Evolutionary conservation across 495 filamentous ascomycete genomes (phyloP).

Genomic region (Talaromyces ruber): DNA sequence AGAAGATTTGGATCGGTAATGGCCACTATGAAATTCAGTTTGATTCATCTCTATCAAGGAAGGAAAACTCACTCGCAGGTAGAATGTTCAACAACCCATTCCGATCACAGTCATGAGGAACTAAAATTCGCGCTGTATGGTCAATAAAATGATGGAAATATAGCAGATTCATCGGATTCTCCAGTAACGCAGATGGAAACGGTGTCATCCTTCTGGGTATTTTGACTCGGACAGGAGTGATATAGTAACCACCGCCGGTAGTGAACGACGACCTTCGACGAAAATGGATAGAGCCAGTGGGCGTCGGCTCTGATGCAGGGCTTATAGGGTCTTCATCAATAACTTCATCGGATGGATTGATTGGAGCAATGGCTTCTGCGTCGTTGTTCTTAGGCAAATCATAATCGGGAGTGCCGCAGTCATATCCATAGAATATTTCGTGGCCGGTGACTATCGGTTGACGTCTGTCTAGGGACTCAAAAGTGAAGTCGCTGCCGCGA

Average conservation of each 20-base stretch:
- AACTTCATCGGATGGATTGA: conserved; percentile 15
- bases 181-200: conserved; percentile 55
- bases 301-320: conserved; percentile 3
- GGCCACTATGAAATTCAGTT: conserved; percentile 44
- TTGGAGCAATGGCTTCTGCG: conserved; percentile 36
- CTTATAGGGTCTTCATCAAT: conserved; percentile 8
- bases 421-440: conserved; percentile 47
- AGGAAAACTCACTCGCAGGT: conserved; percentile 49
- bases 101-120: conserved; percentile 65
- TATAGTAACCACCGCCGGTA: conserved; percentile 57
- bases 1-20: conserved; percentile 59
- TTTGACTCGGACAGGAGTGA: conserved; percentile 55
- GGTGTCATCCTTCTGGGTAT: conserved; percentile 59
- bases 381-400: conserved; percentile 67
- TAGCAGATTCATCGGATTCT: conserved; percentile 73
- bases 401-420: conserved; percentile 58
- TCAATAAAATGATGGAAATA: conserved; percentile 74
- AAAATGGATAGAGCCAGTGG: conserved; percentile 38
- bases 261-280: conserved; percentile 39
- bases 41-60: neutral
- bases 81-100: conserved; percentile 69
- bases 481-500: conserved; percentile 12
- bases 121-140: conserved; percentile 66
- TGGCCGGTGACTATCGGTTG: neutral
- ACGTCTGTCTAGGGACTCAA: neutral